phyloP scores from a whole-genome alignment of 1,139 yeast genomes.

The Taphrina communis region DNA sequence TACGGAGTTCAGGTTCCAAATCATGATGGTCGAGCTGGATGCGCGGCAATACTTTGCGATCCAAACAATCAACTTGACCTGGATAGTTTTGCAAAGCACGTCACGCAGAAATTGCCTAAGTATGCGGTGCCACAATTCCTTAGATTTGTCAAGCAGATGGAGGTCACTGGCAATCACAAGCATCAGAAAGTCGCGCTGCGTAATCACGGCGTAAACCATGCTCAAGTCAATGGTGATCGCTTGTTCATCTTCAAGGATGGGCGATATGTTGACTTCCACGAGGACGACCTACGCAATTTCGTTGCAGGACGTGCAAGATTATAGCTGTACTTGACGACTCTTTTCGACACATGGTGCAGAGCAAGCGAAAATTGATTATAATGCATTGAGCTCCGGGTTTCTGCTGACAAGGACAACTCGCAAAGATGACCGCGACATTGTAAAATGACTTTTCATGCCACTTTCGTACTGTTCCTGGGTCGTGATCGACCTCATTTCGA shows the following conservation, averaged over 20 bases:
- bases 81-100: slow-evolving; percentile 54
- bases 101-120: slow-evolving; percentile 66
- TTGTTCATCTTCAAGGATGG: slow-evolving; percentile 26
- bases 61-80: slow-evolving; percentile 52
- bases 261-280: slow-evolving; percentile 6
- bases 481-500: not conserved
- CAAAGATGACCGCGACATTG: not conserved
- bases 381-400: not conserved
- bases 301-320: slow-evolving; percentile 22
- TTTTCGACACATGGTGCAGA: too few species aligned
- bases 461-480: not conserved
- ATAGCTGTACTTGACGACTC: not conserved
- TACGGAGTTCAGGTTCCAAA: slow-evolving; percentile 87
- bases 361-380: not conserved
- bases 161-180: slow-evolving; percentile 82
- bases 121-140: slow-evolving; percentile 88
- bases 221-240: slow-evolving; percentile 12
- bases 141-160: slow-evolving; percentile 67
- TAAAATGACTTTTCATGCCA: not conserved
- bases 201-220: slow-evolving; percentile 28
- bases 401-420: not conserved
- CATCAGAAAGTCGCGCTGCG: slow-evolving; percentile 65
- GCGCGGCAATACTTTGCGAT: slow-evolving; percentile 71
- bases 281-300: not conserved
- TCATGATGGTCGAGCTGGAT: slow-evolving; percentile 96